A percentile compares a stretch with the other conserved stretches of the same genome.
Evolutionary conservation across 495 filamentous ascomycete species (phyloP).

Genomic region (Penicillium waksmanii): DNA sequence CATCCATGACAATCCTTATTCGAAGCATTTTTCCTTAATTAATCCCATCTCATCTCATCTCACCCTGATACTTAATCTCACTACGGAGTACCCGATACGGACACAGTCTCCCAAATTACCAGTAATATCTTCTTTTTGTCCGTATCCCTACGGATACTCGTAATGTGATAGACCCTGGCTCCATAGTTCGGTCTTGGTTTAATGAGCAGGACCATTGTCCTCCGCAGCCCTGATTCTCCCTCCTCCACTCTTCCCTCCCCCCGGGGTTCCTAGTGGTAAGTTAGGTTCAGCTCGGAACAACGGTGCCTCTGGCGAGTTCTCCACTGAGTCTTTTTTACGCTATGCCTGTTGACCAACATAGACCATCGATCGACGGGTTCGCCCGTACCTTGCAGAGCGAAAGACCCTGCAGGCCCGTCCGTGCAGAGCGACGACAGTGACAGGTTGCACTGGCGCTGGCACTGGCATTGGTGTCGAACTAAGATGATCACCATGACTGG

Average conservation of each 20-base stretch:
- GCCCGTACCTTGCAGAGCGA: conserved; percentile 38
- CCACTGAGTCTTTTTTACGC: not conserved
- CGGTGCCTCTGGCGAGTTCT: not conserved
- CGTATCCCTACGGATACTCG: not conserved
- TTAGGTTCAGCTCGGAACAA: not conserved
- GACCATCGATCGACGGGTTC: conserved; percentile 33
- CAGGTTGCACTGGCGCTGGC: not conserved
- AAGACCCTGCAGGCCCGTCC: conserved; percentile 32
- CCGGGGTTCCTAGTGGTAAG: too few species aligned
- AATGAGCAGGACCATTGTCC: not conserved
- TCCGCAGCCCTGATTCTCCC: not conserved
- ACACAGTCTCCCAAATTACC: too few species aligned
- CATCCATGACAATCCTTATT: too few species aligned
- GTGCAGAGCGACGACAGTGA: conserved; percentile 20
- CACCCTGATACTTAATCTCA: not conserved
- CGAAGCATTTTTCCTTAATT: too few species aligned
- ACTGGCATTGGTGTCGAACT: not conserved
- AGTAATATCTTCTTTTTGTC: not conserved
- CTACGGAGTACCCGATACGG: too few species aligned
- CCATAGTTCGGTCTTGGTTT: not conserved
- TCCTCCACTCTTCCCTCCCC: not conserved
- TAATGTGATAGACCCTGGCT: not conserved
- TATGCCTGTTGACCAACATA: not conserved
- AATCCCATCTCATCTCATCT: not conserved
- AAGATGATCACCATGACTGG: too few species aligned